phyloP scores from a whole-genome alignment of 495 filamentous ascomycete species.

The Penicillium manginii region DNA sequence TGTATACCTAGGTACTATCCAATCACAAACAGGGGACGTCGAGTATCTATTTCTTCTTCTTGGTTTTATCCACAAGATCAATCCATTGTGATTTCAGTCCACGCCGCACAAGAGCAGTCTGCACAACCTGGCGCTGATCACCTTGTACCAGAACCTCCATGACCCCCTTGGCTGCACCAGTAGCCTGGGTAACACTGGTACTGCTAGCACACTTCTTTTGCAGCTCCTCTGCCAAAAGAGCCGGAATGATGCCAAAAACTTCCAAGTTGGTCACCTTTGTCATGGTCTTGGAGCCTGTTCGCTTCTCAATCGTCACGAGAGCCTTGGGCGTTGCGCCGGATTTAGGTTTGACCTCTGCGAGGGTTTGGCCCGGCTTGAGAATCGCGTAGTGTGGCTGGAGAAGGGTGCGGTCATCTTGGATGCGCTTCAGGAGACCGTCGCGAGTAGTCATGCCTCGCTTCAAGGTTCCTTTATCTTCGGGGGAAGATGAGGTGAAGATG shows the following conservation, averaged over 20 bases:
- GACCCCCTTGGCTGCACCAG: slow-evolving; percentile 63
- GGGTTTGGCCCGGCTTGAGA: slow-evolving; percentile 55
- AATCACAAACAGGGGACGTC: neutral
- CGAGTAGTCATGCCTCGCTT: slow-evolving; percentile 63
- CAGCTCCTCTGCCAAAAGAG: slow-evolving; percentile 66
- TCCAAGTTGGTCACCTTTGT: slow-evolving; percentile 68
- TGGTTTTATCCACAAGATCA: slow-evolving; percentile 70
- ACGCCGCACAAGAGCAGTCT: slow-evolving; percentile 62
- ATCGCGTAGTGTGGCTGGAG: slow-evolving; percentile 58
- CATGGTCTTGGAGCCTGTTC: slow-evolving; percentile 70
- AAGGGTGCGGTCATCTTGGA: slow-evolving; percentile 55
- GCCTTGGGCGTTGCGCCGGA: slow-evolving; percentile 64
- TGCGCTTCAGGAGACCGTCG: slow-evolving; percentile 63
- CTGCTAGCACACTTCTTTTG: slow-evolving; percentile 73
- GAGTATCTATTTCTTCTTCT: slow-evolving; percentile 61
- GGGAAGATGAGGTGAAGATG: slow-evolving; percentile 54
- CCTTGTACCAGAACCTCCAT: slow-evolving; percentile 77
- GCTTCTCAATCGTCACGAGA: slow-evolving; percentile 61
- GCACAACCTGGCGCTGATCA: slow-evolving; percentile 63
- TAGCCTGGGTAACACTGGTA: slow-evolving; percentile 65
- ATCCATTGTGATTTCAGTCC: slow-evolving; percentile 64
- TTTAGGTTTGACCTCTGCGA: slow-evolving; percentile 62
- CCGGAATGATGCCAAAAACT: slow-evolving; percentile 63
- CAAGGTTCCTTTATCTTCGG: slow-evolving; percentile 60
- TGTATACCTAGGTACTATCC: neutral